Evolutionary conservation across 805 yeast species (phyloP), one percentile per base, ranked within the genome.

Genomic region (Zygoascus tannicola): DNA sequence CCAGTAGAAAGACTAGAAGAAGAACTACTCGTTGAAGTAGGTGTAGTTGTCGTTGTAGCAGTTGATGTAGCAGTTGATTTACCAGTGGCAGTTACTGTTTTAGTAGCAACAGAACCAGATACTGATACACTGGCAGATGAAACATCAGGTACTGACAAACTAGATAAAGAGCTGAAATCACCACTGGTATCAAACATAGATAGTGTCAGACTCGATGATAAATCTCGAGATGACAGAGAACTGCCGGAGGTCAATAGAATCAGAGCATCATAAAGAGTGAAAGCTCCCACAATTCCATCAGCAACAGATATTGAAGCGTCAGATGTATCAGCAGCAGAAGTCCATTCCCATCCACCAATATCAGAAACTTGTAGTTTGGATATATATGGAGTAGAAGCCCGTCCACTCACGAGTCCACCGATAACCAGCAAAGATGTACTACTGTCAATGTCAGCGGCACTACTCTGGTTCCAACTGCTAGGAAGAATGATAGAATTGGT

Each of bases 401-500:
- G 56, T 20, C 65, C 59, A 2, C 59, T 53, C 19, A 70, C 62
- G 4, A 64, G 64, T 2, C 94, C 94, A 4, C 92, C 92, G 12
- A 81, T 45, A 37, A 80, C 68, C 7, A 84, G 55, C 5, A 50
- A 38, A 2, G 22, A 46, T 22, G 34, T 41, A 35, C 19, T 44
- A 18, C 35, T n/a, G 7, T 48, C 21, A 8, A 55, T 51, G 51
- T 77, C 76, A 0, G 78, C 59, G 7, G 30, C 12, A 7, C 10
- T 8, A 7, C 10, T 8, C n/a, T n/a, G n/a, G 30, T 26, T 26
- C 30, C 30, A 26, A 8, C 21, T 16, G 23, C 10, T 21, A 0
- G 90, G 85, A 23, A 82, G 60, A 3, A 70, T 66, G 47, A 80
- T 57, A 0, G 86, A 65, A 35, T 62, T 58, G 3, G 66, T 68